phyloP scores from a whole-genome alignment of 345 rosid species.

The Gossypium mustelinum region DNA sequence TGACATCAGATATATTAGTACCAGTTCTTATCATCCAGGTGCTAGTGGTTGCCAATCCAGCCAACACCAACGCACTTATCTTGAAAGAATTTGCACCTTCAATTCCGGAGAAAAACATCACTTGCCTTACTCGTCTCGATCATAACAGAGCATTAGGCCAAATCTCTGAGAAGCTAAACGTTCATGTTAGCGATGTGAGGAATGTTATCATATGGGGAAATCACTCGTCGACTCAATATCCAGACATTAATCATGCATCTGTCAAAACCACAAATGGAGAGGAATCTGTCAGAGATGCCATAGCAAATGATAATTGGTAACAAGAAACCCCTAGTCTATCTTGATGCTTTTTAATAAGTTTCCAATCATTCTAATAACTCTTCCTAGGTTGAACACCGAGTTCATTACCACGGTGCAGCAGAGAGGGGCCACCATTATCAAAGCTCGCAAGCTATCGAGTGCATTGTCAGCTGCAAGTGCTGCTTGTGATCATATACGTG shows the following conservation, averaged over 20 bases:
- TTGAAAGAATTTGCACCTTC: conserved; percentile 84
- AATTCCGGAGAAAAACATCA: conserved; percentile 12
- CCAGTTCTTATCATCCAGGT: background rate
- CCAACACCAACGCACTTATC: conserved; percentile 79
- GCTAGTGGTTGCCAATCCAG: conserved; percentile 40
- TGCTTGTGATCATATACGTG: background rate
- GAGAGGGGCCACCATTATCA: background rate
- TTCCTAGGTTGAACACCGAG: conserved; percentile 3
- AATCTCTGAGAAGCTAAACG: conserved; percentile 57
- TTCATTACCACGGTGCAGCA: background rate
- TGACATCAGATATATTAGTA: background rate
- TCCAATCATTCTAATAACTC: background rate
- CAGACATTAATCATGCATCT: conserved; percentile 1
- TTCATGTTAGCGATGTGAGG: conserved; percentile 54
- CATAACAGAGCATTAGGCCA: conserved; percentile 40
- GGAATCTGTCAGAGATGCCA: background rate
- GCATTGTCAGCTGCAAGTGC: conserved; percentile 4
- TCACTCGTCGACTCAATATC: background rate
- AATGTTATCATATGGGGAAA: conserved; percentile 55
- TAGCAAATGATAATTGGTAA: background rate
- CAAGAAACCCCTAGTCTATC: no score
- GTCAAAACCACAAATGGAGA: background rate
- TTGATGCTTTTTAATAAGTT: background rate
- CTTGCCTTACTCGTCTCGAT: conserved; percentile 7
- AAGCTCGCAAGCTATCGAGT: conserved; percentile 3